phyloP scores from a whole-genome alignment of 305 asterid genomes.

The Fraxinus xanthoxyloides region DNA sequence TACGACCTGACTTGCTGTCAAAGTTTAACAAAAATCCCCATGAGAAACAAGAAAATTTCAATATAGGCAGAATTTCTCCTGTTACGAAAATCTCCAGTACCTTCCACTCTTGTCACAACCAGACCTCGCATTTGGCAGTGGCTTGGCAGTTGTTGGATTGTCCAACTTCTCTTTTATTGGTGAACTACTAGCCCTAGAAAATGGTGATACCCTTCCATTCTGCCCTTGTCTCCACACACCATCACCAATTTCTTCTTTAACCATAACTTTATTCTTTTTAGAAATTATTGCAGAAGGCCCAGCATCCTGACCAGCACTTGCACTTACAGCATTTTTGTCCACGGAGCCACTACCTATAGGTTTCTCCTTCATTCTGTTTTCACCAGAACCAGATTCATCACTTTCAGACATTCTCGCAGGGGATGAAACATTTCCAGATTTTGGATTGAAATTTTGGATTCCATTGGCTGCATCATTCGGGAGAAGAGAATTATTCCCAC shows the following conservation, averaged over 20 bases:
- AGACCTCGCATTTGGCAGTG: constrained; percentile 62
- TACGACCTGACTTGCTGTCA: constrained; percentile 91
- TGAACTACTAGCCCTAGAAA: constrained; percentile 79
- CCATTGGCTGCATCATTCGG: constrained; percentile 54
- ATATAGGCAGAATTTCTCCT: constrained; percentile 5
- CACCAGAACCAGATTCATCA: constrained; percentile 91
- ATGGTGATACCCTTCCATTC: constrained; percentile 72
- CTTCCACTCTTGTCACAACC: constrained; percentile 83
- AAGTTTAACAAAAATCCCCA: constrained; percentile 17
- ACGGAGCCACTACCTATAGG: constrained; percentile 45
- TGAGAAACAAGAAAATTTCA: constrained; percentile 15
- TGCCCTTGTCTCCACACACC: constrained; percentile 92
- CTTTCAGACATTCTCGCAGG: constrained; percentile 82
- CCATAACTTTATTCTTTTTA: constrained; percentile 60
- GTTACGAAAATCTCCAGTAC: constrained; percentile 39
- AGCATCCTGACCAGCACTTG: constrained; percentile 48
- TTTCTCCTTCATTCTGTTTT: constrained; percentile 61
- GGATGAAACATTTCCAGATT: constrained; percentile 60
- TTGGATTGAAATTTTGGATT: constrained; percentile 51
- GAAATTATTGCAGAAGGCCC: constrained; percentile 48
- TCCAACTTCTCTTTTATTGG: constrained; percentile 76
- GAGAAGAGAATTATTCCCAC: constrained; percentile 50
- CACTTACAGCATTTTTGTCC: constrained; percentile 55
- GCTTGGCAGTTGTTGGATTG: constrained; percentile 56
- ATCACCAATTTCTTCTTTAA: constrained; percentile 71